A percentile compares a stretch with the other conserved stretches of the same genome.
These are phyloP conservation scores for Aspergillus sp. DNA, from an alignment of 2,329 filamentous ascomycete genomes.

Conservation along the genomic window DNA sequence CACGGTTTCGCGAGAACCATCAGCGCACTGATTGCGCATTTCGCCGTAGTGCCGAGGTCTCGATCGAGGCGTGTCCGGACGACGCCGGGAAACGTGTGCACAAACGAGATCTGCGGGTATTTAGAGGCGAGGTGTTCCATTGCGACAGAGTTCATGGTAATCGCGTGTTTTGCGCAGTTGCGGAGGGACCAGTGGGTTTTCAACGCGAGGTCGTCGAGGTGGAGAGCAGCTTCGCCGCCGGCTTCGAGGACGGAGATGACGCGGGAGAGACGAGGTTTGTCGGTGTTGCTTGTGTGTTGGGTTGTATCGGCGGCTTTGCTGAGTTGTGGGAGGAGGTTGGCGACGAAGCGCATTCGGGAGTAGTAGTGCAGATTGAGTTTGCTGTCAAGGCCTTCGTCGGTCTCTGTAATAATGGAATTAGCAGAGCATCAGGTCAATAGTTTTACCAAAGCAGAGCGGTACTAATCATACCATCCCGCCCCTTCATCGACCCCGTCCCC, in stretches of 20 bases:
- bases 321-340: slow-evolving; percentile 36
- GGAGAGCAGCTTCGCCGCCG: slow-evolving; percentile 1
- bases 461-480: slow-evolving; percentile 22
- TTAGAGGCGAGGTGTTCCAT: slow-evolving; percentile 6
- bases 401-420: slow-evolving; percentile 25
- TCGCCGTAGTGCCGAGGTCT: neutral
- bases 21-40: neutral
- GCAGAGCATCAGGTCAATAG: too few species aligned
- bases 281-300: neutral
- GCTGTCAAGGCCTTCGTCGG: slow-evolving; percentile 39
- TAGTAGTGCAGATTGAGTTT: slow-evolving; percentile 38
- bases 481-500: slow-evolving; percentile 19
- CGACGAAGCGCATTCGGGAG: slow-evolving; percentile 40
- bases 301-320: neutral
- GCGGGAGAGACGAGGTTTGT: neutral
- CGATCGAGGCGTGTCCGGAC: slow-evolving; percentile 2
- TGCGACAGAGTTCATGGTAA: slow-evolving; percentile 8
- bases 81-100: slow-evolving; percentile 8
- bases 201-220: slow-evolving; percentile 10
- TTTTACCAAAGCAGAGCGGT: too few species aligned
- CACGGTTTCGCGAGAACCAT: slow-evolving; percentile 1
- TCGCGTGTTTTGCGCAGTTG: slow-evolving; percentile 13
- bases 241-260: slow-evolving; percentile 4
- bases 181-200: slow-evolving; percentile 2
- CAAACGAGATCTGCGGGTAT: slow-evolving; percentile 1